Evolutionary conservation across 352 stramenopile genomes (phyloP).

Genomic region (Phytophthora ramorum): DNA sequence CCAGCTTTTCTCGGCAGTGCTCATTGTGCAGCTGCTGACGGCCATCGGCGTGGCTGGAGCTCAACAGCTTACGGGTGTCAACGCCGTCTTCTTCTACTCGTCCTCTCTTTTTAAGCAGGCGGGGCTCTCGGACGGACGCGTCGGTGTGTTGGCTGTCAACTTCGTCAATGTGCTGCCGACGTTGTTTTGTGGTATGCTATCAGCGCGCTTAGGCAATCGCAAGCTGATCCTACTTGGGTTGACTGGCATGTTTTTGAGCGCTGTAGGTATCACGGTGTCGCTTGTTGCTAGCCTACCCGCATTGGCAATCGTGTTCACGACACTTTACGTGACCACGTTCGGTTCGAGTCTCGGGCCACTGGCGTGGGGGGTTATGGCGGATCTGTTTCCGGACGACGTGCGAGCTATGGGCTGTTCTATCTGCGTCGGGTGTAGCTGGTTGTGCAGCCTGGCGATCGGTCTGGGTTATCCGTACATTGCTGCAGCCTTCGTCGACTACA

Average conservation of each 20-base stretch:
- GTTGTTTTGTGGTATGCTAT: constrained; percentile 45
- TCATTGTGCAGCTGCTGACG: constrained; percentile 52
- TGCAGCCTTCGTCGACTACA: constrained; percentile 47
- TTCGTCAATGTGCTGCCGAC: constrained; percentile 64
- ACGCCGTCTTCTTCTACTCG: constrained; percentile 80
- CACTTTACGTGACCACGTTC: constrained; percentile 59
- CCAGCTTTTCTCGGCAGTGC: constrained; percentile 24
- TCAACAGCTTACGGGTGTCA: constrained; percentile 56
- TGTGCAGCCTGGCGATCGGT: constrained; percentile 57
- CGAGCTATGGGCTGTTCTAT: constrained; percentile 59
- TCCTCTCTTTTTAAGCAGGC: constrained; percentile 65
- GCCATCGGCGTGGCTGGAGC: constrained; percentile 49
- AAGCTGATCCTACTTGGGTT: constrained; percentile 55
- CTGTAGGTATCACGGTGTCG: constrained; percentile 53
- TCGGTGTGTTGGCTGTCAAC: constrained; percentile 65
- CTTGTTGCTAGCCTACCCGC: constrained; percentile 32
- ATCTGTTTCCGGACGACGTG: constrained; percentile 66
- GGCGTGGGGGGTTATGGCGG: constrained; percentile 54
- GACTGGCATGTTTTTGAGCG: constrained; percentile 55
- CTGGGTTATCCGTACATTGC: constrained; percentile 66
- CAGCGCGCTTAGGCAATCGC: constrained; percentile 54
- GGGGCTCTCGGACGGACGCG: constrained; percentile 57
- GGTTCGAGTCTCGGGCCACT: constrained; percentile 58
- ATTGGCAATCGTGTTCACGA: constrained; percentile 62
- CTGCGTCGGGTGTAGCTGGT: constrained; percentile 57